These are phyloP conservation scores for Oropetium thomaeum DNA, from an alignment of 176 grass and related monocot species.

Conservation along the genomic window DNA sequence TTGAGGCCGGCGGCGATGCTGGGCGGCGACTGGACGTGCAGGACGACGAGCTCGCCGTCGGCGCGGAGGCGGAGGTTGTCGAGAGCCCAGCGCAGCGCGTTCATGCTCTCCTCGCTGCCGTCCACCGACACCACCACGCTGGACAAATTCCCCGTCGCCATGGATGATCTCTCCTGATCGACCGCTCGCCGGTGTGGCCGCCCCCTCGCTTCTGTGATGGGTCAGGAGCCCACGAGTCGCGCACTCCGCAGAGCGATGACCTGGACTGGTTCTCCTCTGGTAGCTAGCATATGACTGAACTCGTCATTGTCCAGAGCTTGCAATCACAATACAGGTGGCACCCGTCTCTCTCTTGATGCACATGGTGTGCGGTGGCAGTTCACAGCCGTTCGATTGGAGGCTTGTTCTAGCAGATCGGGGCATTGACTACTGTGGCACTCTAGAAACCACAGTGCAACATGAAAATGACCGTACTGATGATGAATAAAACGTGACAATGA, in stretches of 20 bases:
- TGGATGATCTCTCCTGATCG: background rate
- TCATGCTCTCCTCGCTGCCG: conserved; percentile 98
- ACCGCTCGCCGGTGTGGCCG: background rate
- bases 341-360: background rate
- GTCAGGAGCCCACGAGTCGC: background rate
- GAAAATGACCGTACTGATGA: background rate
- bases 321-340: background rate
- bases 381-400: background rate
- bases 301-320: background rate
- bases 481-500: background rate
- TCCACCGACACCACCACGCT: conserved; percentile 89
- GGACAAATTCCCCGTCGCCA: conserved; percentile 76
- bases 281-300: background rate
- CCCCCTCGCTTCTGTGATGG: background rate
- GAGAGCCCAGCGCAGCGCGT: conserved; percentile 81
- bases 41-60: conserved; percentile 64
- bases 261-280: too few relatives aligned
- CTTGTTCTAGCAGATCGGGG: background rate
- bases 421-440: background rate
- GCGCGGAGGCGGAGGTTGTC: conserved; percentile 73
- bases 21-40: conserved; percentile 75
- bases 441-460: background rate
- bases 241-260: background rate
- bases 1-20: conserved; percentile 73
- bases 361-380: background rate